A percentile compares a stretch with the other conserved stretches of the same genome.
Evolutionary conservation across 2,329 filamentous ascomycete species (phyloP).

Genomic region (Phaeosphaeriaceae sp.): DNA sequence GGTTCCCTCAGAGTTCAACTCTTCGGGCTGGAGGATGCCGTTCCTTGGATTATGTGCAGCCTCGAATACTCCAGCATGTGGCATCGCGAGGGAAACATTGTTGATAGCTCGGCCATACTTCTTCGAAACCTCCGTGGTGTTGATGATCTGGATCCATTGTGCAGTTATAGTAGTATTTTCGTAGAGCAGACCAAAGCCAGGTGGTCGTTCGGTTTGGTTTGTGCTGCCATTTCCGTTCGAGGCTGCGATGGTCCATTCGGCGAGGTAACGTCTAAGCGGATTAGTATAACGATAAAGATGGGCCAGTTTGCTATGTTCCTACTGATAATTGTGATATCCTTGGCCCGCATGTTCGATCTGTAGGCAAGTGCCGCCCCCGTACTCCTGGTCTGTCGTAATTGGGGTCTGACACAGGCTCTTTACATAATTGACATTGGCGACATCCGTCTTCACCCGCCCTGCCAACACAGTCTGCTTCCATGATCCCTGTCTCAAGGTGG

Average conservation of each 20-base stretch:
- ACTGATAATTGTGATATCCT: slow-evolving; percentile 72
- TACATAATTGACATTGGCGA: slow-evolving; percentile 69
- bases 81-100: slow-evolving; percentile 80
- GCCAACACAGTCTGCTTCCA: slow-evolving; percentile 60
- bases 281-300: slow-evolving; percentile 57
- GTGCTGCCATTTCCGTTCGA: slow-evolving; percentile 54
- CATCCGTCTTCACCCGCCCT: slow-evolving; percentile 67
- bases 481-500: slow-evolving; percentile 69
- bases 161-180: slow-evolving; percentile 77
- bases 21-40: slow-evolving; percentile 71
- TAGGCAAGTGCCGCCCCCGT: slow-evolving; percentile 66
- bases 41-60: slow-evolving; percentile 71
- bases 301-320: neutral
- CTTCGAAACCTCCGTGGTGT: slow-evolving; percentile 62
- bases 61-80: slow-evolving; percentile 72
- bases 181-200: slow-evolving; percentile 68
- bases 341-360: slow-evolving; percentile 75
- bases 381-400: slow-evolving; percentile 55
- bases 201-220: slow-evolving; percentile 61
- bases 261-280: slow-evolving; percentile 56
- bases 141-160: slow-evolving; percentile 71
- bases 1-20: slow-evolving; percentile 69
- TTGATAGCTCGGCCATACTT: slow-evolving; percentile 69
- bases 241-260: slow-evolving; percentile 62
- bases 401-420: slow-evolving; percentile 67